Evolutionary conservation across 1,139 yeast genomes (phyloP).

Genomic region (Yamadazyma epiphylla): DNA sequence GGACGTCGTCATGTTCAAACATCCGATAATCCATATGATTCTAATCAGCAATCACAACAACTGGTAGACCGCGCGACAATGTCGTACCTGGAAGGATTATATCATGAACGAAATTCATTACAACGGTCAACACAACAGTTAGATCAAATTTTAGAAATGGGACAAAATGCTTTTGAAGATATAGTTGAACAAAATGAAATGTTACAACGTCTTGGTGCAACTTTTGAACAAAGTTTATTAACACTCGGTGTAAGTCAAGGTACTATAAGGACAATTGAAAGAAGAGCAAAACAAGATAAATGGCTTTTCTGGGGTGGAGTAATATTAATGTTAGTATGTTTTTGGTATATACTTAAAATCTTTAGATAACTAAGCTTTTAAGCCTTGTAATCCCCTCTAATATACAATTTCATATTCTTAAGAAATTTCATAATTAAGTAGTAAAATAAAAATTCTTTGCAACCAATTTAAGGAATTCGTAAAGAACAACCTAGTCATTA

Average conservation of each 20-base stretch:
- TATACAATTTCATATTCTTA: background rate
- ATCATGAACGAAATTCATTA: constrained; percentile 63
- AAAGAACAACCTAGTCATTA: background rate
- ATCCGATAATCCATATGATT: constrained; percentile 63
- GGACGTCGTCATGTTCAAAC: constrained; percentile 45
- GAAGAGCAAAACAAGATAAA: constrained; percentile 85
- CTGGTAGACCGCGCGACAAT: no score
- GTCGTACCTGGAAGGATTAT: constrained; percentile 61
- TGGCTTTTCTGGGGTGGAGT: constrained; percentile 82
- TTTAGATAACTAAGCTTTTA: constrained; percentile 47
- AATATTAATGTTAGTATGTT: constrained; percentile 55
- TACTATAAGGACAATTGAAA: constrained; percentile 78
- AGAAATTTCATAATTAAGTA: constrained; percentile 6
- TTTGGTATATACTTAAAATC: constrained; percentile 67
- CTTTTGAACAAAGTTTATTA: constrained; percentile 63
- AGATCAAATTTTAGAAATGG: constrained; percentile 89
- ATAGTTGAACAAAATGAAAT: constrained; percentile 80
- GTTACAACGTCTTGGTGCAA: constrained; percentile 58
- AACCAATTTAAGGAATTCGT: background rate
- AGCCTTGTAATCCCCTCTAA: background rate
- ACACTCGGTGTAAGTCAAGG: constrained; percentile 86
- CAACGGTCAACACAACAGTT: constrained; percentile 74
- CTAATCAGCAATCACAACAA: constrained; percentile 22
- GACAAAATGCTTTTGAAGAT: constrained; percentile 81
- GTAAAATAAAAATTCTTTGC: no score